phyloP scores from a whole-genome alignment of 805 yeast genomes.

The Metschnikowia anglica region DNA sequence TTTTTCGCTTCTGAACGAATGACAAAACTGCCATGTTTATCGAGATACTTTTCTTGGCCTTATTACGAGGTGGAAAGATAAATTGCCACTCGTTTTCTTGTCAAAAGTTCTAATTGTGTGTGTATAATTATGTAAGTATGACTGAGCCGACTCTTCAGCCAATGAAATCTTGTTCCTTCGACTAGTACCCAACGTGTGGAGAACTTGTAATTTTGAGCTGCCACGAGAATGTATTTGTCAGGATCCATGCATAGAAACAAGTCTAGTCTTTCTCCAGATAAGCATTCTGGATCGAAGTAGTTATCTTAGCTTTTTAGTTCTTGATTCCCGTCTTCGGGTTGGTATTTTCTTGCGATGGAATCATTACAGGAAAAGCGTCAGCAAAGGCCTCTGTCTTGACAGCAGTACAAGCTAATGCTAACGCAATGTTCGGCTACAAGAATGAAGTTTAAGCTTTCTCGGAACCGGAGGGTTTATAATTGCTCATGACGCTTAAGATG shows the following conservation, averaged over 20 bases:
- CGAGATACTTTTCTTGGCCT: neutral
- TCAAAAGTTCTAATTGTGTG: neutral
- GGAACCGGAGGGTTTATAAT: slow-evolving; percentile 27
- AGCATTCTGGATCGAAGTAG: no score
- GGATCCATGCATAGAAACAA: no score
- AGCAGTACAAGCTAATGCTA: no score
- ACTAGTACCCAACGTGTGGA: neutral
- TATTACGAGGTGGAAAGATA: neutral
- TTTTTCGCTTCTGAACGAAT: slow-evolving; percentile 3
- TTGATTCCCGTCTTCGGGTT: no score
- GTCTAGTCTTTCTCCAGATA: no score
- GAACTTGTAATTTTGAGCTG: no score
- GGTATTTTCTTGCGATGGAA: no score
- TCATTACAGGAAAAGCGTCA: no score
- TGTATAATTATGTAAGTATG: neutral
- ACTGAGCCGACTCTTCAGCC: neutral
- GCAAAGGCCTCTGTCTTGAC: no score
- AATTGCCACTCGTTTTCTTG: neutral
- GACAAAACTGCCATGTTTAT: neutral
- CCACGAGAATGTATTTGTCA: no score
- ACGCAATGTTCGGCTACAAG: no score
- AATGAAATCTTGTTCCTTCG: neutral
- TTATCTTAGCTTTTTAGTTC: no score
- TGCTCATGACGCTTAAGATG: slow-evolving; percentile 42
- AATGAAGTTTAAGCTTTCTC: neutral